Evolutionary conservation across 2,329 filamentous ascomycete genomes (phyloP).

Genomic region (Beauveria scarabaeidicola): DNA sequence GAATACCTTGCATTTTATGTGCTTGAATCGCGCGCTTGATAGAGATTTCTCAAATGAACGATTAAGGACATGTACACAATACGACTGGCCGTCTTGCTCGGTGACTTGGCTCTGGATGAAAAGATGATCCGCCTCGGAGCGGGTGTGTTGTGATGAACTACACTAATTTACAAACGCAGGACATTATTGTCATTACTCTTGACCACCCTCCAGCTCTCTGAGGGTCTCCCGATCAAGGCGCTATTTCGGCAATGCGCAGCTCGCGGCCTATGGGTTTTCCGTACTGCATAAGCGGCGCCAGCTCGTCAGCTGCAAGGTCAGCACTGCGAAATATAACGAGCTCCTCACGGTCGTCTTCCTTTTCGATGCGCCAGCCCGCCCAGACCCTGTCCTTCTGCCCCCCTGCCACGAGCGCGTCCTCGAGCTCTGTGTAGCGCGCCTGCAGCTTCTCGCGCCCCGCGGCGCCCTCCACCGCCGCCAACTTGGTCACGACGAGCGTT

Average conservation of each 20-base stretch:
- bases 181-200: neutral
- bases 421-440: slow-evolving; percentile 25
- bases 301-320: slow-evolving; percentile 26
- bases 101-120: neutral
- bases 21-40: slow-evolving; percentile 30
- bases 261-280: neutral
- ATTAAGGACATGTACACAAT: slow-evolving; percentile 11
- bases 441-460: slow-evolving; percentile 24
- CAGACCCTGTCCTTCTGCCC: slow-evolving; percentile 25
- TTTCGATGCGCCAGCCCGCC: slow-evolving; percentile 36
- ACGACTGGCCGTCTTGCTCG: neutral
- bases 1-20: slow-evolving; percentile 44
- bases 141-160: neutral
- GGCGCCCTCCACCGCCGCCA: slow-evolving; percentile 25
- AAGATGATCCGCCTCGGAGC: neutral
- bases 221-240: neutral
- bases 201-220: neutral
- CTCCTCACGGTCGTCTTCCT: slow-evolving; percentile 24
- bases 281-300: slow-evolving; percentile 17
- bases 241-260: slow-evolving; percentile 1
- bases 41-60: slow-evolving; percentile 22
- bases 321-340: slow-evolving; percentile 33
- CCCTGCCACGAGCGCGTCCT: slow-evolving; percentile 22
- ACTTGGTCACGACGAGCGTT: slow-evolving; percentile 27
- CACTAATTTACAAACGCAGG: slow-evolving; percentile 1